Evolutionary conservation across 2,329 filamentous ascomycete species (phyloP).

Genomic region (Fusarium praegraminearum): DNA sequence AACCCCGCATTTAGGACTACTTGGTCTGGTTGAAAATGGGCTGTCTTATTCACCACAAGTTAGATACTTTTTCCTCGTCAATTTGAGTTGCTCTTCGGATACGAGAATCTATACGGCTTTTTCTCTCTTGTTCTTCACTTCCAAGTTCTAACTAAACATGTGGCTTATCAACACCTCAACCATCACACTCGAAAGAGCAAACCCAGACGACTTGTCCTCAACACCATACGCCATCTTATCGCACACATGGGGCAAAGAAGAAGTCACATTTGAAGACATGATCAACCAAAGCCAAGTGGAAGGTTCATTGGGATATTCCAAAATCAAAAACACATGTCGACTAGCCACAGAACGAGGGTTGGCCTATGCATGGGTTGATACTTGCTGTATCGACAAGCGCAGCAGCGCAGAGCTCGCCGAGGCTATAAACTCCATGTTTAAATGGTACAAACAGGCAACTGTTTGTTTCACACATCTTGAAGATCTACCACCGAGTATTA

Average conservation of each 20-base stretch:
- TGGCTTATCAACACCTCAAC: conserved; percentile 8
- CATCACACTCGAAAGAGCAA: not conserved
- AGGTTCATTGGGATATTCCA: not conserved
- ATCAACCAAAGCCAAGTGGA: rapidly evolving
- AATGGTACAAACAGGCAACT: not conserved
- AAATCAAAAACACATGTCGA: not conserved
- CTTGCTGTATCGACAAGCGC: conserved; percentile 11
- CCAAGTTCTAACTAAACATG: not conserved
- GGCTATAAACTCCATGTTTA: conserved; percentile 14
- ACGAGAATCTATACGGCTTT: not conserved
- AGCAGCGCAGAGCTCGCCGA: conserved; percentile 15
- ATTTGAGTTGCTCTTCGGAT: too few relatives aligned
- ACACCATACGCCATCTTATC: conserved; percentile 5
- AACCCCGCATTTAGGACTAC: not conserved
- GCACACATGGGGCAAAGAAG: conserved; percentile 1
- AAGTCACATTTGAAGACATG: conserved; percentile 11
- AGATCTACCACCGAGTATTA: not conserved
- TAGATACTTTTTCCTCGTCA: too few relatives aligned
- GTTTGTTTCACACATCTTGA: conserved; percentile 11
- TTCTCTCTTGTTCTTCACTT: not conserved
- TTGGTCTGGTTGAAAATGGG: too few relatives aligned
- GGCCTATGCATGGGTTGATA: conserved; percentile 7
- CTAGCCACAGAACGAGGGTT: not conserved
- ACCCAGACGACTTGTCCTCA: not conserved
- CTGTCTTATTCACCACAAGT: too few relatives aligned